Percentiles rank a stretch among this genome's conserved stretches.
phyloP scores from a whole-genome alignment of 805 yeast genomes.

The Monosporozyma siamensis region DNA sequence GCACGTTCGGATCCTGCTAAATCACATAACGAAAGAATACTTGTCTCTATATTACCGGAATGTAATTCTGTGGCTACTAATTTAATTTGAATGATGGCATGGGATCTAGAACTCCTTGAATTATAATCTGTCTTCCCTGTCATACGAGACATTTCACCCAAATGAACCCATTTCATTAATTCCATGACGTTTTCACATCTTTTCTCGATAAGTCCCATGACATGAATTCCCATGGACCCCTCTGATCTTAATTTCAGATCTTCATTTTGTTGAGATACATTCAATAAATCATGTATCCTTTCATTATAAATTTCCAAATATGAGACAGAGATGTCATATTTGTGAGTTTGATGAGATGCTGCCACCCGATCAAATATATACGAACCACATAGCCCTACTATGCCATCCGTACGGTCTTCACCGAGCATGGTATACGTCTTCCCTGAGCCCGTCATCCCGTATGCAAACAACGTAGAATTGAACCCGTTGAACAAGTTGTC shows the following conservation, averaged over 20 bases:
- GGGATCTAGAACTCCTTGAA: conserved; percentile 80
- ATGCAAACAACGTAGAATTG: conserved; percentile 86
- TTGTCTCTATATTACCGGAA: conserved; percentile 33
- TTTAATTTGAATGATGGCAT: conserved; percentile 72
- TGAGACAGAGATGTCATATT: conserved; percentile 47
- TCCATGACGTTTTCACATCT: conserved; percentile 49
- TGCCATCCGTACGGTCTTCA: conserved; percentile 36
- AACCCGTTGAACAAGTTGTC: conserved; percentile 58
- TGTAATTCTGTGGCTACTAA: conserved; percentile 38
- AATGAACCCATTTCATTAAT: conserved; percentile 46
- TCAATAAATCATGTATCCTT: conserved; percentile 66
- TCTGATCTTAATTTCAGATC: conserved; percentile 62
- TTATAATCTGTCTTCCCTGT: conserved; percentile 89
- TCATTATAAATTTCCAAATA: conserved; percentile 87
- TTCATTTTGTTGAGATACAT: conserved; percentile 21
- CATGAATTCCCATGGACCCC: conserved; percentile 63
- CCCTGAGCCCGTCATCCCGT: conserved; percentile 93
- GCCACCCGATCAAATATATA: conserved; percentile 31
- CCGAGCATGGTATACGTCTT: conserved; percentile 87
- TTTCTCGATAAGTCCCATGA: conserved; percentile 63
- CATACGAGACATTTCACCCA: conserved; percentile 66
- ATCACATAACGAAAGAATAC: conserved; percentile 81
- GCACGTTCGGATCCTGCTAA: conserved; percentile 96
- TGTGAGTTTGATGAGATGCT: conserved; percentile 5
- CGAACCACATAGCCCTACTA: conserved; percentile 58